Conservation (phyloP, 2,329 filamentous ascomycete species). For the Hypoxylon sp. region DNA sequence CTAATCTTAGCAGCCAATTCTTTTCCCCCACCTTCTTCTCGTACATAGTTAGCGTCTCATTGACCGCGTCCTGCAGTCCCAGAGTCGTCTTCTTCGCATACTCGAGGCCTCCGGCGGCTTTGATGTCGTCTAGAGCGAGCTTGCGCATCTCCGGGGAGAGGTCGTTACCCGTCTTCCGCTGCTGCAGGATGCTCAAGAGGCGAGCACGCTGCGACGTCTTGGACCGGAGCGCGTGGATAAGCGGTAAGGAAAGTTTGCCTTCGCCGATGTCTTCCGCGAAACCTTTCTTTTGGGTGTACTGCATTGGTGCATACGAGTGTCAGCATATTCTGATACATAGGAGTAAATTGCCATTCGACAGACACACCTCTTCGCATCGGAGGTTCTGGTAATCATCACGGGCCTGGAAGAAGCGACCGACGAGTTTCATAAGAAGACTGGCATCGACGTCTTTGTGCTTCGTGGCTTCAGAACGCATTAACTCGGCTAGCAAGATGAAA, state of each 20-base stretch:
- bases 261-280: constrained; percentile 34
- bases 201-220: not conserved
- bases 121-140: constrained; percentile 1
- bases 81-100: constrained; percentile 1
- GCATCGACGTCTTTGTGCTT: constrained; percentile 11
- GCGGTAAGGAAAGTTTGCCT: constrained; percentile 27
- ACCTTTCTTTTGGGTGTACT: constrained; percentile 31
- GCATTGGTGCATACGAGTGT: not conserved
- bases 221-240: constrained; percentile 23
- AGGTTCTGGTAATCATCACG: constrained; percentile 31
- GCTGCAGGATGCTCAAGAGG: constrained; percentile 3
- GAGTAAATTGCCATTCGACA: not conserved
- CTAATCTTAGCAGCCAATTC: constrained; percentile 2
- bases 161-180: not conserved
- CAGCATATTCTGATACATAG: not conserved
- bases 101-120: constrained; percentile 1
- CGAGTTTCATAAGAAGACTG: constrained; percentile 15
- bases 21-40: constrained; percentile 1
- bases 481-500: constrained; percentile 21
- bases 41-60: constrained; percentile 4
- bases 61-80: not conserved
- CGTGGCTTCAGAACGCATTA: constrained; percentile 26
- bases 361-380: constrained; percentile 9
- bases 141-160: constrained; percentile 4
- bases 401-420: constrained; percentile 26